Conservation (phyloP, 208 protist genomes). For the Crithidia thermophila region DNA sequence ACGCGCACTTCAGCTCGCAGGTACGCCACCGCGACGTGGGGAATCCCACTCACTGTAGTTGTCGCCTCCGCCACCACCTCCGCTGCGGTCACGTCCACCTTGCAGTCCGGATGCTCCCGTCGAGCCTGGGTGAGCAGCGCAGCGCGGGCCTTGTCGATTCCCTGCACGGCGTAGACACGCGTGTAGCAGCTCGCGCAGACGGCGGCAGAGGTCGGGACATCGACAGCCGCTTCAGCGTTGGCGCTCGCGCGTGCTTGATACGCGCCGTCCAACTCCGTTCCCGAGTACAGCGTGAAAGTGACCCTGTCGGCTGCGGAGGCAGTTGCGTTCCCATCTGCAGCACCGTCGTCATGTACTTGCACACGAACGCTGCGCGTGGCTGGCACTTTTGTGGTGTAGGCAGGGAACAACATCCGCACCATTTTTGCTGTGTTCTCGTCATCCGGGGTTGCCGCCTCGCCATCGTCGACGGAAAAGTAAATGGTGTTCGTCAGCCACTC, state of each 20-base stretch:
- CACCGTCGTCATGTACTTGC: background rate
- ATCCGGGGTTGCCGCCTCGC: background rate
- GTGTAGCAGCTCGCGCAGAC: constrained; percentile 23
- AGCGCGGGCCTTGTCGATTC: background rate
- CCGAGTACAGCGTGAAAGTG: constrained; percentile 18
- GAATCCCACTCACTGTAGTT: constrained; percentile 66
- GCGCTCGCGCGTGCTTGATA: background rate
- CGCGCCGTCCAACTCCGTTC: constrained; percentile 11
- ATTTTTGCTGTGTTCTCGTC: background rate
- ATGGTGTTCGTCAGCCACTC: constrained; percentile 62
- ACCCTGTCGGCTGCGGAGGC: background rate
- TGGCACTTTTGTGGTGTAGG: constrained; percentile 3
- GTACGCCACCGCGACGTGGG: constrained; percentile 50
- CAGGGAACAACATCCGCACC: constrained; percentile 20
- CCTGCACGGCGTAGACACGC: constrained; percentile 9
- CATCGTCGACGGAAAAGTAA: constrained; percentile 31
- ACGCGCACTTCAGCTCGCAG: constrained; percentile 36
- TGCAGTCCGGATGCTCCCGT: constrained; percentile 7
- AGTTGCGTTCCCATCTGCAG: background rate
- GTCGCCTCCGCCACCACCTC: constrained; percentile 65
- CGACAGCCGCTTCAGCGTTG: background rate
- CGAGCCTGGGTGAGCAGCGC: background rate
- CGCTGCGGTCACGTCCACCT: constrained; percentile 21
- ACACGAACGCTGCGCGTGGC: constrained; percentile 16
- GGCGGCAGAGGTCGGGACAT: background rate